Evolutionary conservation across 306 rosid genomes (phyloP).

Genomic region (Rosa chinensis): DNA sequence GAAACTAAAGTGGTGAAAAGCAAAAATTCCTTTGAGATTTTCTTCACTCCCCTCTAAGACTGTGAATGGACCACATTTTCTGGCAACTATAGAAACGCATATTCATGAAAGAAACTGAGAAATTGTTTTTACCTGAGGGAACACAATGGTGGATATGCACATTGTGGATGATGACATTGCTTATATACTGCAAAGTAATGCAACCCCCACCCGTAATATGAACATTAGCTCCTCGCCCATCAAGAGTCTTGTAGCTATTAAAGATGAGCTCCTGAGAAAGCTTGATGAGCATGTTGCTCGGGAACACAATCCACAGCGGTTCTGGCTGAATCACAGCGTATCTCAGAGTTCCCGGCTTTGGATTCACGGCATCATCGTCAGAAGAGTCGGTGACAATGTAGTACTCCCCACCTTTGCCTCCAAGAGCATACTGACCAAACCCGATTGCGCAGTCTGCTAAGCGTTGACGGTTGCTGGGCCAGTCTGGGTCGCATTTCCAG

Average conservation of each 20-base stretch:
- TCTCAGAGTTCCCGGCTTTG: conserved; percentile 74
- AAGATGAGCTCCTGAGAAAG: conserved; percentile 86
- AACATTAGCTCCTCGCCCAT: conserved; percentile 94
- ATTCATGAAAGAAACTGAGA: background rate
- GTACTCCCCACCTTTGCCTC: conserved; percentile 81
- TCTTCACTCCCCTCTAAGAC: background rate
- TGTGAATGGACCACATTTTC: background rate
- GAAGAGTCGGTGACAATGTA: conserved; percentile 83
- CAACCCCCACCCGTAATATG: conserved; percentile 97
- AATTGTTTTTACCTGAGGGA: conserved; percentile 50
- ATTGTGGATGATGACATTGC: conserved; percentile 88
- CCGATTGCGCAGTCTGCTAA: conserved; percentile 92
- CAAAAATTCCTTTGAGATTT: background rate
- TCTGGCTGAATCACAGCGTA: conserved; percentile 68
- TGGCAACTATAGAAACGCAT: background rate
- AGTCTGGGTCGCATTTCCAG: conserved; percentile 96
- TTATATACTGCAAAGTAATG: conserved; percentile 83
- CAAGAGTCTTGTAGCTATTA: conserved; percentile 84
- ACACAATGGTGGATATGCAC: conserved; percentile 89
- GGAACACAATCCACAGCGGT: conserved; percentile 88
- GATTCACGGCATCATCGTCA: conserved; percentile 79
- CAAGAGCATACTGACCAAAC: conserved; percentile 91
- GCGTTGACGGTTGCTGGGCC: conserved; percentile 85
- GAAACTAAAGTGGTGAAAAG: background rate
- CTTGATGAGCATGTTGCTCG: conserved; percentile 72